Percentiles rank a stretch among this genome's conserved stretches.
phyloP scores from a whole-genome alignment of 2,329 filamentous ascomycete genomes.

The Aureobasidium pullulans region DNA sequence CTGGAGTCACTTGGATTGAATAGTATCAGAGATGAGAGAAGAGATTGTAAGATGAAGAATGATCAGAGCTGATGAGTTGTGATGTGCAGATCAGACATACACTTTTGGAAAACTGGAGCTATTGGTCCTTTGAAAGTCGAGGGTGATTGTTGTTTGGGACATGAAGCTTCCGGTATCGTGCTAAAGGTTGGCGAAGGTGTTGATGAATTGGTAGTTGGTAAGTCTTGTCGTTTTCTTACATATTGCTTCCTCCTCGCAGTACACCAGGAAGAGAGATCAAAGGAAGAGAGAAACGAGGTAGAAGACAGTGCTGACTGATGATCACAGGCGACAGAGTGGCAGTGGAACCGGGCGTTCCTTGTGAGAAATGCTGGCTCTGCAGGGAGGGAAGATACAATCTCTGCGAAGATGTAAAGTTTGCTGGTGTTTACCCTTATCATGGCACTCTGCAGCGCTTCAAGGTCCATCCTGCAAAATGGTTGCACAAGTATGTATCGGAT shows the following conservation, averaged over 20 bases:
- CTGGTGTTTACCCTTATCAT: slow-evolving; percentile 80
- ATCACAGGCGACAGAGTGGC: slow-evolving; percentile 54
- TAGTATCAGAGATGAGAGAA: background rate
- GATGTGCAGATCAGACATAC: slow-evolving; percentile 50
- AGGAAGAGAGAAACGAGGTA: background rate
- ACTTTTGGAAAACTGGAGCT: slow-evolving; percentile 59
- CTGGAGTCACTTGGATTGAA: too few species aligned
- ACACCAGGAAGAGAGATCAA: background rate
- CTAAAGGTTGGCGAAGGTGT: slow-evolving; percentile 51
- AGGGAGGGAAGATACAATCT: slow-evolving; percentile 81
- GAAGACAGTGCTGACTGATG: background rate
- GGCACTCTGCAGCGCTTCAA: slow-evolving; percentile 86
- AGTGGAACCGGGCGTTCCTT: slow-evolving; percentile 60
- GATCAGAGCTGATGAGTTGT: background rate
- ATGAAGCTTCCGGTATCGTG: slow-evolving; percentile 57
- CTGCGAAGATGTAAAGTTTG: slow-evolving; percentile 78
- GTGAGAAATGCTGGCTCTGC: slow-evolving; percentile 55
- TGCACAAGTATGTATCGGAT: slow-evolving; percentile 59
- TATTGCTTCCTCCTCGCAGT: too few species aligned
- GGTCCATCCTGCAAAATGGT: slow-evolving; percentile 72
- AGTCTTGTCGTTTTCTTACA: background rate
- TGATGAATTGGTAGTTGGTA: slow-evolving; percentile 41
- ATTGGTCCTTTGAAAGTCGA: slow-evolving; percentile 56
- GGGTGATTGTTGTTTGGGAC: slow-evolving; percentile 57
- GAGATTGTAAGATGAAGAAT: too few species aligned